Evolutionary conservation across 1,284 basidiomycete species (phyloP).

Genomic region (Leccinum huronense): DNA sequence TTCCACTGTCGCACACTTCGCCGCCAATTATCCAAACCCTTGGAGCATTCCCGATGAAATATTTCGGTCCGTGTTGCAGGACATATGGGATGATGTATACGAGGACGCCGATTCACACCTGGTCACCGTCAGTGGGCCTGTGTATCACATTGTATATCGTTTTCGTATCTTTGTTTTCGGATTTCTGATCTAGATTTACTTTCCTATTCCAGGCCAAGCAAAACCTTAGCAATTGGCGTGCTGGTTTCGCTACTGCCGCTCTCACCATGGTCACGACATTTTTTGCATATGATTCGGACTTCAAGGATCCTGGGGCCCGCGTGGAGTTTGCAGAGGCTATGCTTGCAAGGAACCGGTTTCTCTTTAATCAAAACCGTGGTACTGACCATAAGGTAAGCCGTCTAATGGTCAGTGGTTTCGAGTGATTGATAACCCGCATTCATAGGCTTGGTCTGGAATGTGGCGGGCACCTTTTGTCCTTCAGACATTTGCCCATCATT

Average conservation of each 20-base stretch:
- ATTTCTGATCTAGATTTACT: background rate
- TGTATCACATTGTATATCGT: background rate
- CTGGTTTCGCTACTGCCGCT: background rate
- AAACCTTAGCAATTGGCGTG: background rate
- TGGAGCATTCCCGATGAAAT: background rate
- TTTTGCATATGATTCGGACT: slow-evolving; percentile 1
- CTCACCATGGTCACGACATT: background rate
- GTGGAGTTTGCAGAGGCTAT: background rate
- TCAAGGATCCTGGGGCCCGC: background rate
- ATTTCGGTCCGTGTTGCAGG: background rate
- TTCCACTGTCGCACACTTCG: background rate
- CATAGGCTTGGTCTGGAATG: background rate
- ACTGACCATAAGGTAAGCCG: background rate
- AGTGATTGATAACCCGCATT: background rate
- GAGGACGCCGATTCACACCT: background rate
- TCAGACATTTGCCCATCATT: background rate
- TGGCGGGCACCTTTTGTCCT: background rate
- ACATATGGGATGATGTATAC: background rate
- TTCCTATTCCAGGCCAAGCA: background rate
- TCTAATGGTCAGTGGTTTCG: background rate
- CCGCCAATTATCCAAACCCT: background rate
- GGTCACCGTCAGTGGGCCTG: background rate
- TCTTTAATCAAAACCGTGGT: background rate
- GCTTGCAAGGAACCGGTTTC: background rate
- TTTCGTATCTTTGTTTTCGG: background rate